Base-by-base conservation (phyloP, 768 basidiomycete species). In the Boletus patriciae region DNA sequence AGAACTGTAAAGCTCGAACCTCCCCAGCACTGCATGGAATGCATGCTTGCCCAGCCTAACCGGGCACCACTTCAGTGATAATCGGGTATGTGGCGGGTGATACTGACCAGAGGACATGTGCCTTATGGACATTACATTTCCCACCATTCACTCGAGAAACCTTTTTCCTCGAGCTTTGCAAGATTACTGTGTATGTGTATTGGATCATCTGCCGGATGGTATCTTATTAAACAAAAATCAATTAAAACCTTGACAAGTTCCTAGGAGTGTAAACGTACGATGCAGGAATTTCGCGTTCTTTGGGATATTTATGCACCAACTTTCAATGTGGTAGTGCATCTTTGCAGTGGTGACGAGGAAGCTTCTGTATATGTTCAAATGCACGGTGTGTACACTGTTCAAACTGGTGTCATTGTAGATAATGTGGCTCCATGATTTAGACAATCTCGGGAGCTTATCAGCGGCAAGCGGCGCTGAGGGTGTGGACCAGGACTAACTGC, bases 321-420 rank as follows among this genome's bases (percentile, higher is more conserved):
- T 78, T 36, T 80, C 78, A 33, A 98, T 74, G 68, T 98, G 97
- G 50, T 82, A 79, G 57, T 92, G 85, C 80, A 93, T 88, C 74
- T 92, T 96, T 79, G 94, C 86, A 0, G 90, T 92, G 3, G 85
- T 79, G 42, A 97, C 70, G 33, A 91, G 71, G 66, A 94, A 88
- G 65, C 87, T 90, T 68, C 93, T 90, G 70, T 93, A 97, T 12
- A 96, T 79, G 71, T 98, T 99, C 51, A 85, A 69, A 70, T 90
- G 83, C 11, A 93, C 83, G 2, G 79, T 80, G 40, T 79, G 65
- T 18, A 72, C 61, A 9, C 82, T 73, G 69, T 95, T 97, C 58
- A 96, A 77, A 15, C 69, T 66, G 5, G 80, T 79, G 67, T 98
- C 95, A 49, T 80, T 85, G 74, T 85, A 97, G 57, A 96, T 86